phyloP scores from a whole-genome alignment of 805 yeast genomes.

The Saccharomyces paradoxus region DNA sequence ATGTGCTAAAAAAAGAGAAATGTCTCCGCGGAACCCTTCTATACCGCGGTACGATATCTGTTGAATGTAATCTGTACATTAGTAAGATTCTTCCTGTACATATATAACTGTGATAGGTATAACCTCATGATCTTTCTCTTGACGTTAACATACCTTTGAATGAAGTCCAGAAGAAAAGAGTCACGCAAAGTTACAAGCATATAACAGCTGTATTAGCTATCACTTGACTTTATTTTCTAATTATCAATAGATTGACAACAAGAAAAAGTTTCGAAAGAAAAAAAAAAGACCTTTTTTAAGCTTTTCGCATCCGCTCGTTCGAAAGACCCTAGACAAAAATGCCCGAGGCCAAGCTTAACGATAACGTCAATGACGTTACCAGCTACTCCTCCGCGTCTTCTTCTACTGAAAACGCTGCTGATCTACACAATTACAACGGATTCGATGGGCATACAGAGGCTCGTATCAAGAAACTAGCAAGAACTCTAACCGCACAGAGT shows the following conservation, averaged over 20 bases:
- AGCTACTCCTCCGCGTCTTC: background rate
- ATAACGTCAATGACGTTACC: background rate
- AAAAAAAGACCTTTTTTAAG: background rate
- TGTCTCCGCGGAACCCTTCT: background rate
- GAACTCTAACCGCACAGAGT: conserved; percentile 6
- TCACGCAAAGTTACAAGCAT: background rate
- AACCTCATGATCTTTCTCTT: background rate
- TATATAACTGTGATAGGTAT: background rate
- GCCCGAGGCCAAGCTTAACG: background rate
- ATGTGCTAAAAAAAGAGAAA: background rate
- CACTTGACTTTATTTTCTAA: background rate
- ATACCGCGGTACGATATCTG: background rate
- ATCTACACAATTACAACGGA: conserved; percentile 18
- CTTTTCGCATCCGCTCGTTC: background rate
- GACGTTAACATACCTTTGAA: background rate
- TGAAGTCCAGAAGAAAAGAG: background rate
- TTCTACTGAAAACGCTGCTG: background rate
- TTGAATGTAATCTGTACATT: background rate
- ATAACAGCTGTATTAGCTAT: background rate
- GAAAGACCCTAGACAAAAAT: background rate
- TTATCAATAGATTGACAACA: background rate
- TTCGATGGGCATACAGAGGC: conserved; percentile 26
- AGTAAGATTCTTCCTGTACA: background rate
- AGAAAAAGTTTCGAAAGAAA: background rate
- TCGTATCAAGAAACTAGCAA: conserved; percentile 33